These are phyloP conservation scores for Dioscorea alata DNA, from an alignment of 106 monocot species.

Conservation along the genomic window DNA sequence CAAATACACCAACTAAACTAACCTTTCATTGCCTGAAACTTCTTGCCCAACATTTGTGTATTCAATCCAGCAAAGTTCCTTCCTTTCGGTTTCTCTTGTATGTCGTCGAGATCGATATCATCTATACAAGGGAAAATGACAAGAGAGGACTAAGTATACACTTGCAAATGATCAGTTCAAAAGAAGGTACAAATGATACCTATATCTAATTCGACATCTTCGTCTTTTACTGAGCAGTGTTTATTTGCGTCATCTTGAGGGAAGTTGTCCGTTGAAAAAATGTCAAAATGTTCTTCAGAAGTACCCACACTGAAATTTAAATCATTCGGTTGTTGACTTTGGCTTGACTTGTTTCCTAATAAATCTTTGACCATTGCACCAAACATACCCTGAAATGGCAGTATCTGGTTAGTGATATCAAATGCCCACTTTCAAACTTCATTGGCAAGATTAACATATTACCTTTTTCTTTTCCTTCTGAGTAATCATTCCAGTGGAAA, in stretches of 20 bases:
- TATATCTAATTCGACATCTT: slow-evolving; percentile 49
- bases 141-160: background rate
- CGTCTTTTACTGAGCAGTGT: slow-evolving; percentile 17
- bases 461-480: slow-evolving; percentile 84
- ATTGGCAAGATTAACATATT: background rate
- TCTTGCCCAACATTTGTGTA: slow-evolving; percentile 53
- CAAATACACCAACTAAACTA: background rate
- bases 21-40: slow-evolving; percentile 58
- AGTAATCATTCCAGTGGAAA: slow-evolving; percentile 11
- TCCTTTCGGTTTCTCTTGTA: slow-evolving; percentile 46
- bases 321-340: slow-evolving; percentile 19
- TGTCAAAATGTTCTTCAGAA: slow-evolving; percentile 34
- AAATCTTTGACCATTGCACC: slow-evolving; percentile 40
- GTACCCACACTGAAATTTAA: slow-evolving; percentile 19
- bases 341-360: slow-evolving; percentile 47
- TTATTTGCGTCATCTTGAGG: slow-evolving; percentile 14
- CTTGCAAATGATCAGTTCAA: background rate
- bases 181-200: slow-evolving; percentile 19
- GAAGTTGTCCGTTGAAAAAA: slow-evolving; percentile 50
- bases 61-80: slow-evolving; percentile 34
- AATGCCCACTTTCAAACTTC: background rate
- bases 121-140: slow-evolving; percentile 26
- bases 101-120: slow-evolving; percentile 62
- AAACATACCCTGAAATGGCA: slow-evolving; percentile 48
- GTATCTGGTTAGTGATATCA: slow-evolving; percentile 1